phyloP scores from a whole-genome alignment of 129 eudicot species.

The Flaveria linearis region DNA sequence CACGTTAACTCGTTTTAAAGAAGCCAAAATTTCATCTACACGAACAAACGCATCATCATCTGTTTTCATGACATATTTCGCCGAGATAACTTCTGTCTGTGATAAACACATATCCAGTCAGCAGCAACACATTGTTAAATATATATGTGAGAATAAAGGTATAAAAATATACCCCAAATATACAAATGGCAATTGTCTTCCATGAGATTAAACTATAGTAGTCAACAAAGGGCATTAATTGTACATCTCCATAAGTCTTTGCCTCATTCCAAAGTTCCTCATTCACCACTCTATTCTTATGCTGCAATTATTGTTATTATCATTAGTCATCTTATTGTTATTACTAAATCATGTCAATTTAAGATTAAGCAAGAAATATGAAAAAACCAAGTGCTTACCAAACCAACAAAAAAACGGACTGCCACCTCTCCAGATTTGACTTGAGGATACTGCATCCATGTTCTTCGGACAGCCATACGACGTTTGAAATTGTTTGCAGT shows the following conservation, averaged over 20 bases:
- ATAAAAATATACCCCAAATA: constrained; percentile 68
- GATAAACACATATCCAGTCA: constrained; percentile 17
- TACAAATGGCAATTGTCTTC: constrained; percentile 95
- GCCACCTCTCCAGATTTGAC: constrained; percentile 88
- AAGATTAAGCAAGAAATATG: not conserved
- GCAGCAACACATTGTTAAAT: constrained; percentile 27
- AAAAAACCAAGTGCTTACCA: constrained; percentile 54
- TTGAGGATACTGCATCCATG: constrained; percentile 93
- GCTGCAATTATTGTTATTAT: constrained; percentile 45
- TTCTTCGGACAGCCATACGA: constrained; percentile 90
- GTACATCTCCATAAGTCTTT: constrained; percentile 75
- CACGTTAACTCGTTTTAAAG: constrained; percentile 57
- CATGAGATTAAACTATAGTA: constrained; percentile 90
- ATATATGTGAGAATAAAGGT: not conserved
- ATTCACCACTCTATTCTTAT: constrained; percentile 87
- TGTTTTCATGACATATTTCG: constrained; percentile 91
- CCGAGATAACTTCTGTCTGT: constrained; percentile 86
- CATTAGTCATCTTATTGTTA: not conserved
- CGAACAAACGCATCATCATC: constrained; percentile 99
- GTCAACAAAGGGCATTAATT: constrained; percentile 95
- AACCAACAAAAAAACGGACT: constrained; percentile 93
- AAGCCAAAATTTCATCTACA: constrained; percentile 72
- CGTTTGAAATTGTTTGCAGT: constrained; percentile 95
- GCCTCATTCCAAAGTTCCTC: constrained; percentile 98
- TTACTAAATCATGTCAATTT: not conserved